Percentiles rank a stretch among this genome's conserved stretches.
Evolutionary conservation across 208 protist genomes (phyloP).

Genomic region (Porcisia hertigi): DNA sequence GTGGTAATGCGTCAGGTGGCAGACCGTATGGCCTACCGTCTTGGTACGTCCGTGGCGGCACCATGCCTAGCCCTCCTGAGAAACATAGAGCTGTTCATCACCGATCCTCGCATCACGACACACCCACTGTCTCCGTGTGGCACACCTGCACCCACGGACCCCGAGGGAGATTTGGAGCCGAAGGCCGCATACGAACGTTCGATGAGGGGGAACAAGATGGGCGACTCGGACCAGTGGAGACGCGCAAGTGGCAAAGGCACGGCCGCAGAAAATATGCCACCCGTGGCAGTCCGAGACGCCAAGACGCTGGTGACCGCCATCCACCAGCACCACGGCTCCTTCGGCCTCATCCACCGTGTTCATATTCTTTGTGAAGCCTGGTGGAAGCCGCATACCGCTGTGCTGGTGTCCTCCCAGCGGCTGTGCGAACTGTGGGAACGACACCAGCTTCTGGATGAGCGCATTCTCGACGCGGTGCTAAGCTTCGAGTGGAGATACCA

Average conservation of each 20-base stretch:
- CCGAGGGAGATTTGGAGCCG: not conserved
- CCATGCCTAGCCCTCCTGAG: slow-evolving; percentile 60
- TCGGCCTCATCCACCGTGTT: slow-evolving; percentile 43
- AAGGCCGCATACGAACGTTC: not conserved
- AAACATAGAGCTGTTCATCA: slow-evolving; percentile 43
- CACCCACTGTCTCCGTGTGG: not conserved
- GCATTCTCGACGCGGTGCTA: slow-evolving; percentile 57
- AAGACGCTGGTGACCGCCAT: slow-evolving; percentile 12
- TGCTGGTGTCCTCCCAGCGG: slow-evolving; percentile 34
- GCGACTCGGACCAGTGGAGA: not conserved
- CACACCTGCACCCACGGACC: not conserved
- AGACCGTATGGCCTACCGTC: slow-evolving; percentile 41
- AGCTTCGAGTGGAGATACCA: slow-evolving; percentile 57
- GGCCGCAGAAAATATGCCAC: slow-evolving; percentile 9
- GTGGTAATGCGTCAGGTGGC: slow-evolving; percentile 59
- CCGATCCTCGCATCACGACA: slow-evolving; percentile 7
- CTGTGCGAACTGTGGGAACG: slow-evolving; percentile 47
- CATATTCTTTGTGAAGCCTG: slow-evolving; percentile 61
- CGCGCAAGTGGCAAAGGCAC: not conserved
- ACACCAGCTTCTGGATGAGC: slow-evolving; percentile 42
- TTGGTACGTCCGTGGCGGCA: slow-evolving; percentile 42
- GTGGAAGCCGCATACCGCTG: slow-evolving; percentile 59
- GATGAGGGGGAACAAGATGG: not conserved
- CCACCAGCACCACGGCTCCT: slow-evolving; percentile 19
- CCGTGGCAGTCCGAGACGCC: slow-evolving; percentile 14